A percentile compares a stretch with the other conserved stretches of the same genome.
These are phyloP conservation scores for Candida schatavii DNA, from an alignment of 805 yeast genomes.

Conservation along the genomic window DNA sequence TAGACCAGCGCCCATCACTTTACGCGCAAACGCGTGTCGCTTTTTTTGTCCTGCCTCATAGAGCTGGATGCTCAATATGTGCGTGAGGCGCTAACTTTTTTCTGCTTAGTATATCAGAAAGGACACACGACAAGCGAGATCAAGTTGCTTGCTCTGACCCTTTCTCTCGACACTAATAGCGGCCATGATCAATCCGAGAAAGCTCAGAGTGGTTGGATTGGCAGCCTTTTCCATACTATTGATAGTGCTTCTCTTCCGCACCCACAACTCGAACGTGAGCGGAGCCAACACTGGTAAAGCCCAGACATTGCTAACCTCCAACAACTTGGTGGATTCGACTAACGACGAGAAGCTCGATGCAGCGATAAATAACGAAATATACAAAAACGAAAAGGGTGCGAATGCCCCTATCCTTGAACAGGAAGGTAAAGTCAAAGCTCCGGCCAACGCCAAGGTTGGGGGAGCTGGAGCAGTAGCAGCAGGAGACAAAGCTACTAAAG, in stretches of 20 bases:
- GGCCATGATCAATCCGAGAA: constrained; percentile 10
- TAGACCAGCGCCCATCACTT: too few species aligned
- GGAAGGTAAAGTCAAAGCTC: constrained; percentile 10
- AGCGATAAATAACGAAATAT: constrained; percentile 38
- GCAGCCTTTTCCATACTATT: constrained; percentile 9
- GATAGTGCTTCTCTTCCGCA: constrained; percentile 7
- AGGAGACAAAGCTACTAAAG: constrained; percentile 3
- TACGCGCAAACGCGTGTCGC: too few species aligned
- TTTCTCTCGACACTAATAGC: not conserved
- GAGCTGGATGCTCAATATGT: too few species aligned
- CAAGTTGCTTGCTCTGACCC: too few species aligned
- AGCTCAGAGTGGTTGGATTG: constrained; percentile 10
- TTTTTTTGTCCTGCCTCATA: too few species aligned
- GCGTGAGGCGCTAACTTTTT: too few species aligned
- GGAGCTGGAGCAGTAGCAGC: not conserved
- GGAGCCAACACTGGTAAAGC: not conserved
- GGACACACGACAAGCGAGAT: too few species aligned
- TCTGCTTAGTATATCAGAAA: too few species aligned
- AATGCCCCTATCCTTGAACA: constrained; percentile 1
- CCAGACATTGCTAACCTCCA: constrained; percentile 12
- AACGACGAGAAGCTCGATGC: constrained; percentile 37
- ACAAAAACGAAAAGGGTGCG: constrained; percentile 13
- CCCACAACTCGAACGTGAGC: constrained; percentile 3
- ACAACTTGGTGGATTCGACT: constrained; percentile 28
- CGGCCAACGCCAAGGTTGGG: constrained; percentile 6